Conservation (phyloP, 176 grass and related monocot genomes). For the Carex scoparia region DNA sequence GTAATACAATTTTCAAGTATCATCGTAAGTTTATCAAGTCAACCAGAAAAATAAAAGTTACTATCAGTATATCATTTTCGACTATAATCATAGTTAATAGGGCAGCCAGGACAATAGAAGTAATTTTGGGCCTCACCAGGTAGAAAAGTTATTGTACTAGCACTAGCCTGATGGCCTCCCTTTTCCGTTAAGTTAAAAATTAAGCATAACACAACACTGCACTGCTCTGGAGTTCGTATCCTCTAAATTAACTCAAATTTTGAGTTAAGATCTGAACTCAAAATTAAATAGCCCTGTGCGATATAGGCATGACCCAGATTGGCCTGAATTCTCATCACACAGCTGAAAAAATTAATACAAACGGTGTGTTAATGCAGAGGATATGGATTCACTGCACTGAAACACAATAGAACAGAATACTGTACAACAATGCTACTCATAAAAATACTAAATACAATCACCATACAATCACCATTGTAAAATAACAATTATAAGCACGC, state of each 20-base stretch:
- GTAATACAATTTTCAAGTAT: too few species aligned
- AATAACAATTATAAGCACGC: not conserved
- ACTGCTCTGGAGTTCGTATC: not conserved
- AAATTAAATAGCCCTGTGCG: too few species aligned
- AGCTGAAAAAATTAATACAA: too few species aligned
- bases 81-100: not conserved
- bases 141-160: not conserved
- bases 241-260: too few species aligned
- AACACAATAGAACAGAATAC: not conserved
- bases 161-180: not conserved
- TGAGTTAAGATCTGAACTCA: too few species aligned
- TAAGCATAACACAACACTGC: not conserved
- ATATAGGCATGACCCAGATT: too few species aligned
- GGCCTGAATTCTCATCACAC: too few species aligned
- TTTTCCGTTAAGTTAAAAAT: not conserved
- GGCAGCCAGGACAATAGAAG: not conserved
- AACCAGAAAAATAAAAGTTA: too few species aligned
- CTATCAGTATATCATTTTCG: too few species aligned
- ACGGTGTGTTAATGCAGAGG: too few species aligned
- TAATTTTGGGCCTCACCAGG: not conserved
- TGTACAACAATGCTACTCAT: not conserved
- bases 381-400: not conserved
- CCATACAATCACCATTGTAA: not conserved
- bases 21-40: too few species aligned
- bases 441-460: not conserved